A percentile compares a stretch with the other conserved stretches of the same genome.
These are phyloP conservation scores for Sporopachydermia lactativora DNA, from an alignment of 805 yeast genomes.

Conservation along the genomic window DNA sequence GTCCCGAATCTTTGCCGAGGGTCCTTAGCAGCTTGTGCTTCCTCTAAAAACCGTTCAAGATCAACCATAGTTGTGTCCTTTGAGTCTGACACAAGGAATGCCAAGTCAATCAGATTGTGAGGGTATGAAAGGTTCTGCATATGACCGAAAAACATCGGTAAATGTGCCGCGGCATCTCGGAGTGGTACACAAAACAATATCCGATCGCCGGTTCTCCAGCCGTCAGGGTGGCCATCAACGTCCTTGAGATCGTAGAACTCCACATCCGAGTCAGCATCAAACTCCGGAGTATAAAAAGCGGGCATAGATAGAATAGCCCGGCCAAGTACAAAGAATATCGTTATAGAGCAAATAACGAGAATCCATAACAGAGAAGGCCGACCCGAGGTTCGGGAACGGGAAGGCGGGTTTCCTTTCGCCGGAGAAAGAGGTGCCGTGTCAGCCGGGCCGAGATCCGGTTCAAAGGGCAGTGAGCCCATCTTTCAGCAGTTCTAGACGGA, in stretches of 20 bases:
- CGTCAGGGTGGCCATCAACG: constrained; percentile 40
- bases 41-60: constrained; percentile 33
- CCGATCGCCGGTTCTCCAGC: constrained; percentile 41
- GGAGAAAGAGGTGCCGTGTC: too few relatives aligned
- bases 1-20: constrained; percentile 46
- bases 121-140: constrained; percentile 45
- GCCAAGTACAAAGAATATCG: background rate
- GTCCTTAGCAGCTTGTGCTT: constrained; percentile 43
- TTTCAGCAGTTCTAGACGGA: too few relatives aligned
- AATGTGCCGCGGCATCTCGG: constrained; percentile 44
- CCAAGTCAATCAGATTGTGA: constrained; percentile 46
- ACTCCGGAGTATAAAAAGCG: background rate
- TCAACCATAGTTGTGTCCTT: constrained; percentile 60
- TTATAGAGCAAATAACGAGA: background rate
- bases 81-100: constrained; percentile 65
- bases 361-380: too few relatives aligned
- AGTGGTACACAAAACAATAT: constrained; percentile 43
- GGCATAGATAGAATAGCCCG: background rate
- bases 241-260: constrained; percentile 49
- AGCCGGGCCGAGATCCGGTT: background rate
- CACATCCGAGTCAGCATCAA: constrained; percentile 17
- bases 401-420: too few relatives aligned
- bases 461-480: background rate
- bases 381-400: too few relatives aligned
- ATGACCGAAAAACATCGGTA: constrained; percentile 47